A percentile compares a stretch with the other conserved stretches of the same genome.
Evolutionary conservation across 345 rosid species (phyloP).

Genomic region (Arabidopsis suecica): DNA sequence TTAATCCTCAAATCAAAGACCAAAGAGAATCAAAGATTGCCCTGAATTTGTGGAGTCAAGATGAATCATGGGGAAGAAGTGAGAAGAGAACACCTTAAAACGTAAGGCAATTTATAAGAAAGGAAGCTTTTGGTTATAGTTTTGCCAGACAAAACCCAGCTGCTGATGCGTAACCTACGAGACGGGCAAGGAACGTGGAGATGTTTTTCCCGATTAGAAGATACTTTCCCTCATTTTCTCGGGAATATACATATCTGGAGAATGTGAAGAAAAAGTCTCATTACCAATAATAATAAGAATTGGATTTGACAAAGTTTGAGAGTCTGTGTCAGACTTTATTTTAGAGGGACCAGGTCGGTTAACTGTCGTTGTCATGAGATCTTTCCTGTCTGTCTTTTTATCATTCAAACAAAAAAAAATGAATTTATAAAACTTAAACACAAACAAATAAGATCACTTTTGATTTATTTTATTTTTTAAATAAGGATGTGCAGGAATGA

Average conservation of each 20-base stretch:
- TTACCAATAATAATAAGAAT: conserved; percentile 23
- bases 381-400: neutral
- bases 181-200: conserved; percentile 51
- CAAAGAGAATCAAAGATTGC: neutral
- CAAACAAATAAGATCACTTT: neutral
- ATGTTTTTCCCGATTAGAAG: conserved; percentile 27
- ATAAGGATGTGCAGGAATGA: conserved; percentile 13
- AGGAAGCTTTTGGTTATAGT: conserved; percentile 9
- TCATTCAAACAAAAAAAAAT: neutral
- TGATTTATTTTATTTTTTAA: neutral
- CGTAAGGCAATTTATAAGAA: conserved; percentile 17
- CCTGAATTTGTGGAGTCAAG: neutral
- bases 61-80: conserved; percentile 3
- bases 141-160: conserved; percentile 42
- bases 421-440: neutral
- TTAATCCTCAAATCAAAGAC: conserved; percentile 1
- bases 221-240: conserved; percentile 44
- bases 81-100: conserved; percentile 12
- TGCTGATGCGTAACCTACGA: conserved; percentile 47
- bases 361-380: conserved; percentile 24
- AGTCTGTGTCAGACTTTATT: conserved; percentile 9
- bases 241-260: conserved; percentile 29
- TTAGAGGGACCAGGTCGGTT: conserved; percentile 32
- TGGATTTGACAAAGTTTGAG: conserved; percentile 26
- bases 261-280: neutral